phyloP scores from a whole-genome alignment of 2,329 filamentous ascomycete species.

The Colletotrichum godetiae region DNA sequence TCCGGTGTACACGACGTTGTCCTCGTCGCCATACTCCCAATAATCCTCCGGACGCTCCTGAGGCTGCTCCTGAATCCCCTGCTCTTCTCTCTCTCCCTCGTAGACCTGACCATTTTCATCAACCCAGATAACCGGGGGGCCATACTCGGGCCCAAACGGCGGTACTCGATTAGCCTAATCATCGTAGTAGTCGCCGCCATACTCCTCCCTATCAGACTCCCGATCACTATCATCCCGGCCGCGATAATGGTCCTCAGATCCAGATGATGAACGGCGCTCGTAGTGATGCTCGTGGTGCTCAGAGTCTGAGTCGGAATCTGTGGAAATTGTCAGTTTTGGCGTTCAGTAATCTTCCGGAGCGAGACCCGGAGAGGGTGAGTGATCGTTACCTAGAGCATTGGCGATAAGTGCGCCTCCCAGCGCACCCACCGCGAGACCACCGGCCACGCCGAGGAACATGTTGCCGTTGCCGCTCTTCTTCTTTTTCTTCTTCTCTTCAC shows the following conservation, averaged over 20 bases:
- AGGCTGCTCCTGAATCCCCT: background rate
- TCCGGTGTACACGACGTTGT: background rate
- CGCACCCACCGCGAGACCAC: slow-evolving; percentile 66
- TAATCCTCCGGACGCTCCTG: background rate
- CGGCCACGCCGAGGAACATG: slow-evolving; percentile 66
- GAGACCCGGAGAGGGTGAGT: background rate
- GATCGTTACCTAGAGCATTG: slow-evolving; percentile 63
- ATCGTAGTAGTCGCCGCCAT: slow-evolving; percentile 44
- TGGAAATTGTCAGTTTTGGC: background rate
- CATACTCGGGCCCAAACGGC: no score
- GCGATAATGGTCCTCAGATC: slow-evolving; percentile 30
- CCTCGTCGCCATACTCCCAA: background rate
- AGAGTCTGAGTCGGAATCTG: slow-evolving; percentile 25
- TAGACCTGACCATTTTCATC: no score
- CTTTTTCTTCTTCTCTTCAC: slow-evolving; percentile 40
- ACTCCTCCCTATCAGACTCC: slow-evolving; percentile 57
- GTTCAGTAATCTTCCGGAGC: background rate
- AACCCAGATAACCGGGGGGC: no score
- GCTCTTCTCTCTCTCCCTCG: background rate
- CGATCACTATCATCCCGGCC: slow-evolving; percentile 34
- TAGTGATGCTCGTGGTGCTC: slow-evolving; percentile 10
- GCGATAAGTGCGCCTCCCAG: slow-evolving; percentile 68
- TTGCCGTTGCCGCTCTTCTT: slow-evolving; percentile 58
- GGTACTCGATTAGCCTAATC: slow-evolving; percentile 23
- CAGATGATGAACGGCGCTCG: slow-evolving; percentile 24